A percentile compares a stretch with the other conserved stretches of the same genome.
Evolutionary conservation across 2,329 filamentous ascomycete species (phyloP).

Genomic region (Arthrobotrys iridis): DNA sequence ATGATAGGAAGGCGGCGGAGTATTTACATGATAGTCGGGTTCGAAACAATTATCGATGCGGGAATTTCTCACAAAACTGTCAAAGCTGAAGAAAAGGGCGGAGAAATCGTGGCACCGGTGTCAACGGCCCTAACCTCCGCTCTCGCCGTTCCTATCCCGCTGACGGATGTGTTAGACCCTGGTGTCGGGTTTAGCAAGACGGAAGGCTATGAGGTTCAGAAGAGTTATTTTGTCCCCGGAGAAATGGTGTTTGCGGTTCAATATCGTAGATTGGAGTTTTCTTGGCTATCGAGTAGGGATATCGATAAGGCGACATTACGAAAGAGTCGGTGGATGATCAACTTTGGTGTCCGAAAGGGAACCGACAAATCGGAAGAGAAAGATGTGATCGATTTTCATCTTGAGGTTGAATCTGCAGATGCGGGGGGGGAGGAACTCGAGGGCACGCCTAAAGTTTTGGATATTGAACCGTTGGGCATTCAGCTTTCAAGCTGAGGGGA

Average conservation of each 20-base stretch:
- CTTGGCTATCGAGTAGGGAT: neutral
- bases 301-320: neutral
- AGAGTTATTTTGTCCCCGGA: neutral
- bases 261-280: conserved; percentile 2
- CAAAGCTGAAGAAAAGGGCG: neutral
- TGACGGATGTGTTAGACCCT: neutral
- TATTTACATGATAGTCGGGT: neutral
- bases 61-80: neutral
- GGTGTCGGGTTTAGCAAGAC: neutral
- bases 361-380: neutral
- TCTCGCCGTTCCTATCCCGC: neutral
- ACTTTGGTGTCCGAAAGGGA: neutral
- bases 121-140: neutral
- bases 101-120: neutral
- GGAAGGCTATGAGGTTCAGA: neutral
- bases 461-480: neutral
- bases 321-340: neutral
- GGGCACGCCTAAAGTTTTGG: neutral
- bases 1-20: neutral
- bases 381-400: neutral
- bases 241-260: conserved; percentile 5
- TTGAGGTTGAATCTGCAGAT: neutral
- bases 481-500: neutral
- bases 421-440: neutral
- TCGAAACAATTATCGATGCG: neutral